Evolutionary conservation across 2,329 filamentous ascomycete genomes (phyloP).

Genomic region (Colletotrichum sp.): DNA sequence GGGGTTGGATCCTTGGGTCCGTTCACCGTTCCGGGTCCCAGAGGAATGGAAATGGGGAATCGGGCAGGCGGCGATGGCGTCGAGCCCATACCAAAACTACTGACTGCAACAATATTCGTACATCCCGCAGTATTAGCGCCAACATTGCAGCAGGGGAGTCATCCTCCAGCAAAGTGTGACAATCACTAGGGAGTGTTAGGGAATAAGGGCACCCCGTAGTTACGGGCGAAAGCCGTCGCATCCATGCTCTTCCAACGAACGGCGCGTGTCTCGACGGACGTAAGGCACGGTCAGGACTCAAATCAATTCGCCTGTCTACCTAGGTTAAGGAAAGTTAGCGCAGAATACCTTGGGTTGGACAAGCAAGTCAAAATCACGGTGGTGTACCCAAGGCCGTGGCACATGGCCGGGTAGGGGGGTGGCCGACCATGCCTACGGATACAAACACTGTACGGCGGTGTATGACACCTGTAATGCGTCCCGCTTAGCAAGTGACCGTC

Average conservation of each 20-base stretch:
- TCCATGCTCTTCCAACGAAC: background rate
- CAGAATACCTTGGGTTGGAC: background rate
- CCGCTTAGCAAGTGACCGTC: background rate
- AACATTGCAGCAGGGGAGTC: background rate
- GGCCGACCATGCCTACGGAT: background rate
- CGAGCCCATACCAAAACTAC: background rate
- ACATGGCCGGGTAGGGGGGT: background rate
- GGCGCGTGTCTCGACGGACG: background rate
- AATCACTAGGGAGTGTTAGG: background rate
- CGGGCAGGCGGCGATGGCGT: background rate
- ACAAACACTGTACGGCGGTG: background rate
- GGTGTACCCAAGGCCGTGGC: background rate
- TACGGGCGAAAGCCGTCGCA: conserved; percentile 4
- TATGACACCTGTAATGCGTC: background rate
- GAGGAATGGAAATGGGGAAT: background rate
- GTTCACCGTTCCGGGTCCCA: background rate
- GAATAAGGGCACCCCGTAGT: background rate
- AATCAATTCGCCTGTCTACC: background rate
- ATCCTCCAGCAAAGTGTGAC: background rate
- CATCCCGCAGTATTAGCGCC: background rate
- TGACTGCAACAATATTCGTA: background rate
- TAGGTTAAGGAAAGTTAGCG: background rate
- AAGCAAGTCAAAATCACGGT: background rate
- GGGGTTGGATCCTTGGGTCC: background rate
- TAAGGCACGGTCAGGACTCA: background rate